Conservation (phyloP, 1,139 yeast genomes). For the Yamadazyma atlantica region DNA sequence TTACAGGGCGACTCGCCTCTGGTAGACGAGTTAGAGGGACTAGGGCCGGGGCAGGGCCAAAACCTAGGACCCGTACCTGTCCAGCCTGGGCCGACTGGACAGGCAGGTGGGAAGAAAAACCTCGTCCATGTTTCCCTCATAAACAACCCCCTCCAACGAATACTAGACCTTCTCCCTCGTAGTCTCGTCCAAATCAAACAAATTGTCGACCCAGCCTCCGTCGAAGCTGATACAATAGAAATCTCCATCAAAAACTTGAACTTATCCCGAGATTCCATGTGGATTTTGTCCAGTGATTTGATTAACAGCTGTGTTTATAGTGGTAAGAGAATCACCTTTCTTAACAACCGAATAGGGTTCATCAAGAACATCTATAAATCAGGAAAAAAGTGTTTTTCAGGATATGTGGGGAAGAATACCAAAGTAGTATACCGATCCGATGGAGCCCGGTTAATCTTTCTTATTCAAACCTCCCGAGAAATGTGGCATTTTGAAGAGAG, state of each 20-base stretch:
- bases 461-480: constrained; percentile 87
- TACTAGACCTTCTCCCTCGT: constrained; percentile 68
- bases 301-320: constrained; percentile 64
- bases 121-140: constrained; percentile 52
- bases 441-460: constrained; percentile 77
- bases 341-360: constrained; percentile 58
- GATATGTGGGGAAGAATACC: constrained; percentile 71
- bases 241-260: constrained; percentile 78
- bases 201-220: constrained; percentile 36
- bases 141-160: constrained; percentile 60
- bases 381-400: constrained; percentile 65
- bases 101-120: no score
- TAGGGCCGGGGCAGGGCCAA: no score
- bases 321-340: constrained; percentile 63
- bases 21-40: no score
- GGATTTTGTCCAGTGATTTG: constrained; percentile 70
- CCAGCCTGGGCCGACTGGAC: no score
- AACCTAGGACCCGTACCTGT: no score
- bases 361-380: constrained; percentile 68
- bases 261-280: constrained; percentile 90
- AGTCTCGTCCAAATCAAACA: constrained; percentile 55
- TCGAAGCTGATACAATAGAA: constrained; percentile 80
- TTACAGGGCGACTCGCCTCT: no score
- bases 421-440: constrained; percentile 86
- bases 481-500: constrained; percentile 99